Percentiles rank a stretch among this genome's conserved stretches.
Evolutionary conservation across 345 rosid genomes (phyloP).

Genomic region (Psidium guajava): DNA sequence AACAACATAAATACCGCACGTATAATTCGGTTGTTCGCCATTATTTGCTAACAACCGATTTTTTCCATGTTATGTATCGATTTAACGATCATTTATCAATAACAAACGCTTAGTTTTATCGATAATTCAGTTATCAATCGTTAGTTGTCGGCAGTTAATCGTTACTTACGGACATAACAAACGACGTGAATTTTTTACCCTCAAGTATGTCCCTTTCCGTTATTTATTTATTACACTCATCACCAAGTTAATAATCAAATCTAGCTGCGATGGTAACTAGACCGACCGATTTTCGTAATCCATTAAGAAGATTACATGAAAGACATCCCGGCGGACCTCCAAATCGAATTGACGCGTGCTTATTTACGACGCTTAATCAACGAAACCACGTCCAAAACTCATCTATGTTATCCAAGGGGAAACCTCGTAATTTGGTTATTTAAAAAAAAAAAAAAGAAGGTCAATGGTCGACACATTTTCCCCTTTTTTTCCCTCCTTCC

Average conservation of each 20-base stretch:
- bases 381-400: neutral
- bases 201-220: neutral
- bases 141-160: neutral
- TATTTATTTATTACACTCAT: neutral
- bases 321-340: neutral
- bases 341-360: neutral
- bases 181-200: neutral
- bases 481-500: neutral
- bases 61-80: neutral
- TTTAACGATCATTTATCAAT: neutral
- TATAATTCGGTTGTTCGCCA: neutral
- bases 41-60: neutral
- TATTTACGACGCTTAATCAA: neutral
- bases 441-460: neutral
- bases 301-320: neutral
- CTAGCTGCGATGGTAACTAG: neutral
- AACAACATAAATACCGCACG: fast-evolving
- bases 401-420: neutral
- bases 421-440: neutral
- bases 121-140: neutral
- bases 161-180: neutral
- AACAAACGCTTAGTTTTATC: neutral
- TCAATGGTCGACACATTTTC: neutral
- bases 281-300: neutral
- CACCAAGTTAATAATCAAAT: neutral